A percentile compares a stretch with the other conserved stretches of the same genome.
phyloP scores from a whole-genome alignment of 1,139 yeast genomes.

The Yamadazyma kanchanaburiensis region DNA sequence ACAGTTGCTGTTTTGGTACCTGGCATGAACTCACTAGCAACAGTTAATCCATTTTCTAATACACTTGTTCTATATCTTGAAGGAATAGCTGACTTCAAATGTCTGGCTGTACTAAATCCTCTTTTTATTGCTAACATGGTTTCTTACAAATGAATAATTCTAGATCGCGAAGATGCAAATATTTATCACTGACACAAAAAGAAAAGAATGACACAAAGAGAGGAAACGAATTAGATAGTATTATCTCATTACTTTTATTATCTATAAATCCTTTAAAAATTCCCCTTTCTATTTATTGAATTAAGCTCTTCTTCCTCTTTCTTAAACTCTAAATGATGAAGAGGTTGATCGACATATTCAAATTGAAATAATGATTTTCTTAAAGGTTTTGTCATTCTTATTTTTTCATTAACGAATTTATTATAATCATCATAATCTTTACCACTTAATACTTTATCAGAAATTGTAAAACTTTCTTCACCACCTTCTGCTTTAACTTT shows the following conservation, averaged over 20 bases:
- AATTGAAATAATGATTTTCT: constrained; percentile 29
- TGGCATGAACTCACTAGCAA: constrained; percentile 87
- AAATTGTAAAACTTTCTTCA: constrained; percentile 7
- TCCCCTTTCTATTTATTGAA: no score
- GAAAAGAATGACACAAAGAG: no score
- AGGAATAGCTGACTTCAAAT: constrained; percentile 6
- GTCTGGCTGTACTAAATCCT: constrained; percentile 10
- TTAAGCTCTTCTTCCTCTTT: constrained; percentile 2
- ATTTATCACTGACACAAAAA: no score
- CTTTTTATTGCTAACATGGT: constrained; percentile 6
- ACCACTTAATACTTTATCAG: constrained; percentile 7
- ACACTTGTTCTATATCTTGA: constrained; percentile 25
- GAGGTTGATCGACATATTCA: constrained; percentile 21
- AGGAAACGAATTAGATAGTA: no score
- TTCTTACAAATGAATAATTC: constrained; percentile 1
- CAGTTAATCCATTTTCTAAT: constrained; percentile 76
- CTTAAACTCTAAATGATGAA: constrained; percentile 11
- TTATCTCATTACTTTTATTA: no score
- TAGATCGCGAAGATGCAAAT: constrained; percentile 1
- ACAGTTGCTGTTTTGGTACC: constrained; percentile 93
- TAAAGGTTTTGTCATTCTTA: constrained; percentile 26
- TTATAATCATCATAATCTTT: constrained; percentile 10
- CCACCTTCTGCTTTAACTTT: constrained; percentile 5
- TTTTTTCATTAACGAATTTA: constrained; percentile 13
- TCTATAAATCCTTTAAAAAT: no score